phyloP scores from a whole-genome alignment of 192 early-diverging fungal genomes.

The Coemansia sp. region DNA sequence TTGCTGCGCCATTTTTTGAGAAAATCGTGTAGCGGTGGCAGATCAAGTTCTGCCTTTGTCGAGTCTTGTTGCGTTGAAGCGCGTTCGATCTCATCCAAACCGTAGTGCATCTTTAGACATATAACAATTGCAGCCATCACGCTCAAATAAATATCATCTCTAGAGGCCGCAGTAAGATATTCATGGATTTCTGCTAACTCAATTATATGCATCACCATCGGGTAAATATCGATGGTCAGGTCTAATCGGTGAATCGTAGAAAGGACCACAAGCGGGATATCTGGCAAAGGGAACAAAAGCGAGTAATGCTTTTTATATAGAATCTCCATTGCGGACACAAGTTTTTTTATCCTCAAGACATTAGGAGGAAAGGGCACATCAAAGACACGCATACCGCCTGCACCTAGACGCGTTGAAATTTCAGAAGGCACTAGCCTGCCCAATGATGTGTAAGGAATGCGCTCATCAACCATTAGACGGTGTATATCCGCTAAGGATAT shows the following conservation, averaged over 20 bases:
- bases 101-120: constrained; percentile 48
- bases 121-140: constrained; percentile 28
- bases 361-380: constrained; percentile 16
- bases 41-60: constrained; percentile 6
- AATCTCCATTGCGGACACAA: constrained; percentile 10
- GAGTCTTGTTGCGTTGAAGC: neutral
- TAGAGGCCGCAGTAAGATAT: too few relatives aligned
- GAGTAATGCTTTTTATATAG: constrained; percentile 25
- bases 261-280: constrained; percentile 18
- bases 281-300: constrained; percentile 17
- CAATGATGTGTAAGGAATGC: constrained; percentile 33
- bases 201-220: constrained; percentile 28
- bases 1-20: constrained; percentile 28
- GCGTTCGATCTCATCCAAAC: constrained; percentile 50
- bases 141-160: neutral
- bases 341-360: neutral
- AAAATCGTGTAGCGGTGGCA: constrained; percentile 35
- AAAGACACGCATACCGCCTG: constrained; percentile 15
- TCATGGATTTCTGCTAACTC: constrained; percentile 2
- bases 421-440: constrained; percentile 15
- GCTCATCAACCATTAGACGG: constrained; percentile 35
- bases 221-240: constrained; percentile 23
- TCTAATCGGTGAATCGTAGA: constrained; percentile 25
- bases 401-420: constrained; percentile 22
- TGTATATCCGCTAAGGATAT: constrained; percentile 30